phyloP scores from a whole-genome alignment of 805 yeast genomes.

The Alloascoidea hylecoeti region DNA sequence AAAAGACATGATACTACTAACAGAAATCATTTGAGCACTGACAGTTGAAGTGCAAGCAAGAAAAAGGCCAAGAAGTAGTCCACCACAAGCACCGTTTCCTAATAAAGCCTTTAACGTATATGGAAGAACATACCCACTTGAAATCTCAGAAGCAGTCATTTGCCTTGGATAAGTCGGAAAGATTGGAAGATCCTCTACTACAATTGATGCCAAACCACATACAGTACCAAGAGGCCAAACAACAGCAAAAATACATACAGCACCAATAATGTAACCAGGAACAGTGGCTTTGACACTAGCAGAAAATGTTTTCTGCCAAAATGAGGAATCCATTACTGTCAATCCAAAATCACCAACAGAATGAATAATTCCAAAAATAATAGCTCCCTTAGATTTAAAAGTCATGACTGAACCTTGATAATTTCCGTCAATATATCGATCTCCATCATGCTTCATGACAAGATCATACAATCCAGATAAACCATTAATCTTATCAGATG shows the following conservation, averaged over 20 bases:
- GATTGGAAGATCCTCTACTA: conserved; percentile 36
- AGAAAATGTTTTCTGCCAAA: conserved; percentile 26
- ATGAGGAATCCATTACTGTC: conserved; percentile 24
- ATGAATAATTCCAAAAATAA: conserved; percentile 21
- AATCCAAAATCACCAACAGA: conserved; percentile 23
- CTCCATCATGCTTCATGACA: conserved; percentile 5
- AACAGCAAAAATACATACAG: conserved; percentile 20
- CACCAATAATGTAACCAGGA: conserved; percentile 24
- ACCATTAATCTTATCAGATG: conserved; percentile 16
- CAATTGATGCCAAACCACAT: conserved; percentile 24
- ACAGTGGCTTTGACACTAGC: conserved; percentile 21
- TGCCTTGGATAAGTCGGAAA: conserved; percentile 64
- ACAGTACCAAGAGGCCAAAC: conserved; percentile 20
- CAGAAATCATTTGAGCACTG: conserved; percentile 25
- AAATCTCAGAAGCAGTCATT: conserved; percentile 45
- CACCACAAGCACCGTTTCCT: conserved; percentile 75
- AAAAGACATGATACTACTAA: conserved; percentile 26
- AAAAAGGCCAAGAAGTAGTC: conserved; percentile 23
- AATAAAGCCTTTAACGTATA: conserved; percentile 58
- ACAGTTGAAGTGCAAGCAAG: conserved; percentile 27
- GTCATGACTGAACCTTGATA: conserved; percentile 21
- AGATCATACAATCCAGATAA: conserved; percentile 14
- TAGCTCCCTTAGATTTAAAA: conserved; percentile 21
- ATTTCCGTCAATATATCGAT: conserved; percentile 14
- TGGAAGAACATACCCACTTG: conserved; percentile 43